Evolutionary conservation across 2,329 filamentous ascomycete species (phyloP), one percentile per base, ranked within the genome.

Genomic region (Ceratocystis destructans): DNA sequence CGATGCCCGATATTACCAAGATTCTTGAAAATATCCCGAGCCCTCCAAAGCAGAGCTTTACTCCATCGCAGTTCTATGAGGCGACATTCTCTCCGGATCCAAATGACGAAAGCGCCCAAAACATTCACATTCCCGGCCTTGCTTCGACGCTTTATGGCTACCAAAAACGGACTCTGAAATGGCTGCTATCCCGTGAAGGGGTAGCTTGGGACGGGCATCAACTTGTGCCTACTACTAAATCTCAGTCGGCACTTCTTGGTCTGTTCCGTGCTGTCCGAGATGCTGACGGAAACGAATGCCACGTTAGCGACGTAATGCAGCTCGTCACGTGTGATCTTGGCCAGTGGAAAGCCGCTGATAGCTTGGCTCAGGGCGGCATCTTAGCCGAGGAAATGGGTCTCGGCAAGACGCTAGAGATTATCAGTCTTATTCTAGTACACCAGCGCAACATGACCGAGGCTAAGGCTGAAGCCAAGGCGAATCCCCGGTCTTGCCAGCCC

Each of bases 381-480:
- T 76, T 93, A 4, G 85, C 87, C 0, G 89, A 93, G 72, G 89
- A 93, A 73, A 93, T 93, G 89, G 89, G 89, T 0, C 77, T 93
- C 0, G 89, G 89, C 1, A 93, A 93, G 73, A 93, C 89, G 0
- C 78, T 92, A 2, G 89, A 93, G 75, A 79, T 89, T 1, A 83
- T 91, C 57, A 81, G 86, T 3, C 77, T 93, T 10, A 82, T 91
- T n/a, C 77, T 83, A 6, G 76, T 87, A 28, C 84, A 93, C 72
- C n/a, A 68, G 69, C 48, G 70, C 62, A 67, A 10, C 20, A 22
- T 6, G 46, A 64, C 15, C 25, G 53, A 31, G 4, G 20, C 68
- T 73, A 17, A 73, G 72, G 5, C 53, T 64, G 53, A 31, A 3
- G 20, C 68, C 73, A n/a, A 73, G 72, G 5, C 53, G 64, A 75